Conservation (phyloP, 1,284 basidiomycete species). For the Termitomyces sp. region DNA sequence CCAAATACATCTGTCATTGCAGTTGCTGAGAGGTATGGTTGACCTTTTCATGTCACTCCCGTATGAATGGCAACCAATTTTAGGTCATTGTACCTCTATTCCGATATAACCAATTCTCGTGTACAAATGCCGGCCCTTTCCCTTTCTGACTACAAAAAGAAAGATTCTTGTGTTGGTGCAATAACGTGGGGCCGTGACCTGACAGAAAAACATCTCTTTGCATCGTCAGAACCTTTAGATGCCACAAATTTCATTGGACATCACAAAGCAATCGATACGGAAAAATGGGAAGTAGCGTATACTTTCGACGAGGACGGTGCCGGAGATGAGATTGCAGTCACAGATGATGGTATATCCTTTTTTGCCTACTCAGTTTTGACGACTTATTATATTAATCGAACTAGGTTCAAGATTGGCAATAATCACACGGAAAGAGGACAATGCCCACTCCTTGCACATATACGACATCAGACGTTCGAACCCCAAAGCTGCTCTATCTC, state of each 20-base stretch:
- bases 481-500: constrained; percentile 24
- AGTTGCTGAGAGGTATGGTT: constrained; percentile 30
- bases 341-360: constrained; percentile 37
- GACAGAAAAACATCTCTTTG: constrained; percentile 43
- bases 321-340: constrained; percentile 50
- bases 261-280: constrained; percentile 49
- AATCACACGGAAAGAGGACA: constrained; percentile 35
- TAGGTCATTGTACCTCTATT: constrained; percentile 21
- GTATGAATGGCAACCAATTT: background rate
- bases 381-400: background rate
- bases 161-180: constrained; percentile 37
- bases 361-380: background rate
- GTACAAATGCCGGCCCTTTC: background rate
- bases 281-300: constrained; percentile 22
- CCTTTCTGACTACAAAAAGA: constrained; percentile 6
- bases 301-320: constrained; percentile 43
- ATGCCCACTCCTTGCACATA: constrained; percentile 40
- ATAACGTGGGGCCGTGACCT: constrained; percentile 50
- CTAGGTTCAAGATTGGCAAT: constrained; percentile 42
- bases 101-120: constrained; percentile 5
- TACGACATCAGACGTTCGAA: constrained; percentile 45
- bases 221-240: constrained; percentile 50
- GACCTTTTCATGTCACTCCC: background rate
- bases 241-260: constrained; percentile 30
- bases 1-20: constrained; percentile 30